Evolutionary conservation across 1,139 yeast species (phyloP), one percentile per base, ranked within the genome.

Genomic region (Kazachstania sp.): DNA sequence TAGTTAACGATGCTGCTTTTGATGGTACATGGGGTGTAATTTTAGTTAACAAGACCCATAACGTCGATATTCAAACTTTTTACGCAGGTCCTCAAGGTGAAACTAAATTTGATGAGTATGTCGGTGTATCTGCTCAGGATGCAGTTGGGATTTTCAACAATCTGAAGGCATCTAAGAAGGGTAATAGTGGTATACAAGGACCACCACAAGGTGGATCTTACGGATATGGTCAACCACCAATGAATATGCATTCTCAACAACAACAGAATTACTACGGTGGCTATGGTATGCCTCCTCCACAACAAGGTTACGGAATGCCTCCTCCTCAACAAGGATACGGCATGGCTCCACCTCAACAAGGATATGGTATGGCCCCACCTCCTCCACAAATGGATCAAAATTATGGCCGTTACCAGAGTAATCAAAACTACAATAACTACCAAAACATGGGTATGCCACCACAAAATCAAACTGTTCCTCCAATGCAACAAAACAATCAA

Each of bases 31-130:
- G 78, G 57, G 90, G 86, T 18, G 84, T 84, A 1, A 77, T 87
- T 44, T 71, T 84, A 8, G 72, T 87, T n/a, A 78, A 79, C 53
- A 75, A 73, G 46, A 63, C 70, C 16, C 70, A 73, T 44, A 73
- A 71, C 48, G 74, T 87, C 16, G 87, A 85, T 59, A 69, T 86
- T 18, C 94, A 84, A 60, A 76, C 85, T 1, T 88, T 84, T 62
- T 86, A 85, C 59, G 74, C 73, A 35, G 74, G 83, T 1, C 68
- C 78, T 0, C 83, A 79, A 54, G 88, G 87, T n/a, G 71, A 70
- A 39, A 78, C 88, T 31, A 79, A 81, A 55, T 88, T 84, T 63
- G 95, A 86, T 58, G 95, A 88, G 60, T 88, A 87, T 60, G 75
- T 84, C 4, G 77, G 77, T 47, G 73, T 86, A 19, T 81, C 81